These are phyloP conservation scores for Senecio squalidus DNA, from an alignment of 140 eudicot genomes.

Conservation along the genomic window DNA sequence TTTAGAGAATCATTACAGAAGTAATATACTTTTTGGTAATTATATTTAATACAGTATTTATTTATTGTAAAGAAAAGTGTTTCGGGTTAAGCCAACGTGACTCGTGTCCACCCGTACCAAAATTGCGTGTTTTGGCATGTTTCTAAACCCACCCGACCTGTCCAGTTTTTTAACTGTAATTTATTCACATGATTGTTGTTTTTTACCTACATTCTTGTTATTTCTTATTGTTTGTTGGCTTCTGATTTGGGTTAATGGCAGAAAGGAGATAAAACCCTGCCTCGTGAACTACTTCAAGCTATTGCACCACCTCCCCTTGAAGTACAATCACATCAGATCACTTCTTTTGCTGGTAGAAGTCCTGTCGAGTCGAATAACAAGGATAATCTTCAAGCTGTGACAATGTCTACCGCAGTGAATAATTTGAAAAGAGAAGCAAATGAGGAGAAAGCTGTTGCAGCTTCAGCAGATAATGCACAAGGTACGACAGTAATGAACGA, in stretches of 20 bases:
- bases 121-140: no score
- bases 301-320: constrained; percentile 89
- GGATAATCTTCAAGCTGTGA: constrained; percentile 37
- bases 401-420: constrained; percentile 22
- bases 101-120: no score
- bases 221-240: not conserved
- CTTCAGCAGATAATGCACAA: constrained; percentile 27
- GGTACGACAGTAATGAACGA: constrained; percentile 28
- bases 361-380: constrained; percentile 47
- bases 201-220: not conserved
- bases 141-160: no score
- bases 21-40: not conserved
- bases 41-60: no score
- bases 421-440: constrained; percentile 41
- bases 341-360: constrained; percentile 35
- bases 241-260: constrained; percentile 27
- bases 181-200: not conserved
- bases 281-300: constrained; percentile 77
- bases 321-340: constrained; percentile 47
- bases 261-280: constrained; percentile 93
- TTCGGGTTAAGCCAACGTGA: no score
- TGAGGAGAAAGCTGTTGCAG: constrained; percentile 17
- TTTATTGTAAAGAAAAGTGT: no score
- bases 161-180: no score
- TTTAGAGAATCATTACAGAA: not conserved